Conservation (phyloP, 192 early-diverging fungal species). For the Entomortierella beljakovae region DNA sequence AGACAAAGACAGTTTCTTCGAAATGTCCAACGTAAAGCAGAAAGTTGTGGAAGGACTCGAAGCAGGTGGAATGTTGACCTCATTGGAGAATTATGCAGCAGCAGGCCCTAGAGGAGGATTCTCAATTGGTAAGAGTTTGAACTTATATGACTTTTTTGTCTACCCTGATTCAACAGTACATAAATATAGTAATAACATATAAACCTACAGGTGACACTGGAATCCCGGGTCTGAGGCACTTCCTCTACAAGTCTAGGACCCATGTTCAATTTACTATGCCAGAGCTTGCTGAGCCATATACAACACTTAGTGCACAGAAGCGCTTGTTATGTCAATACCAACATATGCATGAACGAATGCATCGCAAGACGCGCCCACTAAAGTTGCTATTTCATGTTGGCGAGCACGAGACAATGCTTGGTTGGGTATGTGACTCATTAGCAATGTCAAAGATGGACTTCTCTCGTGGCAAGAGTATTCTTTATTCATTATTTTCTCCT, state of each 20-base stretch:
- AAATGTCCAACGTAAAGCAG: constrained; percentile 76
- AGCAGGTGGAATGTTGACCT: constrained; percentile 30
- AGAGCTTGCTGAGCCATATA: constrained; percentile 68
- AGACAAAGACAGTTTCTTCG: constrained; percentile 87
- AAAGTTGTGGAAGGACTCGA: constrained; percentile 69
- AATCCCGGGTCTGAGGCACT: constrained; percentile 77
- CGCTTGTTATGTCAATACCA: constrained; percentile 55
- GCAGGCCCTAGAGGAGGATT: constrained; percentile 46
- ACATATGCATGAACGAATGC: constrained; percentile 66
- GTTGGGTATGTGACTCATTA: constrained; percentile 66
- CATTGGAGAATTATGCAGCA: constrained; percentile 29
- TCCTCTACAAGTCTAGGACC: constrained; percentile 73
- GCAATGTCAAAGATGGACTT: background rate
- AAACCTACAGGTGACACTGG: constrained; percentile 64
- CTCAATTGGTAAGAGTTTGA: constrained; percentile 31
- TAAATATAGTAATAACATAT: background rate
- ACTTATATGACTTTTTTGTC: background rate
- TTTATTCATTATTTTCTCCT: background rate
- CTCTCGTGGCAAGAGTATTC: background rate
- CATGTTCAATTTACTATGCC: constrained; percentile 78
- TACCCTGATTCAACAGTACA: background rate
- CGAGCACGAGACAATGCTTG: constrained; percentile 66
- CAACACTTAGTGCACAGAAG: constrained; percentile 59
- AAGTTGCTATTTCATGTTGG: constrained; percentile 66
- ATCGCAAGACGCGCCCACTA: constrained; percentile 60